A percentile compares a stretch with the other conserved stretches of the same genome.
Evolutionary conservation across 2,329 filamentous ascomycete species (phyloP).

Genomic region (Venturia carpophila): DNA sequence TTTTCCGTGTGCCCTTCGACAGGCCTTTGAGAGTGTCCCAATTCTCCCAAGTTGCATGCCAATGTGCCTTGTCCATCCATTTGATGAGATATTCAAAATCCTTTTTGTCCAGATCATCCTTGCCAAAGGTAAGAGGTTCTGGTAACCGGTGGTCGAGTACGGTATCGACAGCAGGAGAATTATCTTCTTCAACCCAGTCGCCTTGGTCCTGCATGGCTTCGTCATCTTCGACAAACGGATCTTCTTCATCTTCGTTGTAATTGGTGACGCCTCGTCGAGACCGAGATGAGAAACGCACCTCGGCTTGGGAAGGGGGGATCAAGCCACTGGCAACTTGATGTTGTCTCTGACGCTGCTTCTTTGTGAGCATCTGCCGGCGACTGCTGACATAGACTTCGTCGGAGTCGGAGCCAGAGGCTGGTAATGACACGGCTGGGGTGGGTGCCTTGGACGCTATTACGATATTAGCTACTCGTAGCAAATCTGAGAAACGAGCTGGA

Average conservation of each 20-base stretch:
- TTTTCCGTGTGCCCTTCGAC: constrained; percentile 67
- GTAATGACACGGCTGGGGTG: constrained; percentile 39
- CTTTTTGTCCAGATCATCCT: constrained; percentile 44
- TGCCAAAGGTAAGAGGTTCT: constrained; percentile 46
- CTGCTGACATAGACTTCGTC: constrained; percentile 63
- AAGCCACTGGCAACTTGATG: constrained; percentile 54
- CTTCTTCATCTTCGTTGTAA: constrained; percentile 55
- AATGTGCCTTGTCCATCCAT: constrained; percentile 92
- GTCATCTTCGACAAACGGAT: constrained; percentile 41
- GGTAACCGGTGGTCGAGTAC: constrained; percentile 80
- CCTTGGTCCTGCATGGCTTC: constrained; percentile 49
- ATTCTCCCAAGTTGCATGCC: constrained; percentile 92
- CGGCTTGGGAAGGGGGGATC: constrained; percentile 58
- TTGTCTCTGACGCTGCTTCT: constrained; percentile 68
- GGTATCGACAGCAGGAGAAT: constrained; percentile 78
- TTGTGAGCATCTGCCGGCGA: constrained; percentile 56
- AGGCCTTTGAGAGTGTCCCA: constrained; percentile 65
- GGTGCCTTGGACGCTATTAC: constrained; percentile 43
- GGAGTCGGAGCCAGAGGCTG: constrained; percentile 55
- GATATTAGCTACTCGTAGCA: constrained; percentile 34
- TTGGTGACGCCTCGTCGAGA: constrained; percentile 68
- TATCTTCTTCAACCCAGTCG: constrained; percentile 61
- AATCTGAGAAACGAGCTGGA: constrained; percentile 25
- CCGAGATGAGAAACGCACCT: constrained; percentile 87
- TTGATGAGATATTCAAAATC: constrained; percentile 93